Evolutionary conservation across 768 basidiomycete species (phyloP), one percentile per base, ranked within the genome.

Genomic region (Pleurotus tuoliensis): DNA sequence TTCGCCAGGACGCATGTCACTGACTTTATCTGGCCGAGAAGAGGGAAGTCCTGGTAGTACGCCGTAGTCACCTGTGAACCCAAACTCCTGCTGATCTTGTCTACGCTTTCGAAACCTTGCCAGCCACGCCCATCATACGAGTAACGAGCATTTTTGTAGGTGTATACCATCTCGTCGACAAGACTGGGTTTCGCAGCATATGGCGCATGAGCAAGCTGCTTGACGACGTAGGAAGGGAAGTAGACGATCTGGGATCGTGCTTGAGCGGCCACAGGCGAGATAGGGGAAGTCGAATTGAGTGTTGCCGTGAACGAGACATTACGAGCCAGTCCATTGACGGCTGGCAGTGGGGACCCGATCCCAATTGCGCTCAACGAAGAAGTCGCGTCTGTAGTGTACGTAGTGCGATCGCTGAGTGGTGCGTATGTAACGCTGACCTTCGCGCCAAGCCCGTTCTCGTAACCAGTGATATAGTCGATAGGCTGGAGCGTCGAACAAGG

Each of bases 71-170:
- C 34, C 18, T 53, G 51, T 2, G 51, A 53, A 16, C 51, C 51
- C 22, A 53, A 53, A 11, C 20, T 39, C 24, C 15, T 20, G 27
- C 51, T 53, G 18, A 53, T 40, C 37, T 53, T 53, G n/a, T 18
- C 18, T 16, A 53, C 41, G 22, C 51, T 53, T 24, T 53, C 51
- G 27, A 53, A 53, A 0, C 51, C 51, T n/a, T 53, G 51, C 51
- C 51, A 53, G 4, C 51, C 51, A 41, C 51, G 51, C 9, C 51
- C 51, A 41, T 53, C 51, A 40, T 53, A 53, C 6, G n/a, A n/a
- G 25, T 53, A 53, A n/a, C 51, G 51, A 41, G 51, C 51, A 24
- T 53, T 53, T 18, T 53, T 53, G 39, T 53, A 53, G n/a, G 51
- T 41, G 18, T 53, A 53, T 20, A 37, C 22, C 6, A 39, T 22